Conservation (phyloP, 2,329 filamentous ascomycete genomes). For the Scolecobasidium constrictum region DNA sequence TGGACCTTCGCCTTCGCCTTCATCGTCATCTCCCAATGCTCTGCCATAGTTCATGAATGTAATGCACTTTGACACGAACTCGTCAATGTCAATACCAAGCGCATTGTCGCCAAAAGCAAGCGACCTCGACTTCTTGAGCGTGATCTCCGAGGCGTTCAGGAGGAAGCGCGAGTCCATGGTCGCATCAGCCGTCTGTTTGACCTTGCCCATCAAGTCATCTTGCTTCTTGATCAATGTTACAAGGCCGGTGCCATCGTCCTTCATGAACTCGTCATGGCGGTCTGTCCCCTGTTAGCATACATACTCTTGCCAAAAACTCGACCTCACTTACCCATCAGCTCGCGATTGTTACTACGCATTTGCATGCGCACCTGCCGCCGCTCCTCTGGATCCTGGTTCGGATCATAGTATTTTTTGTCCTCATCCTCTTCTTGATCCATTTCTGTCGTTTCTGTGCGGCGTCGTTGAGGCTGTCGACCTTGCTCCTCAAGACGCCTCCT, state of each 20-base stretch:
- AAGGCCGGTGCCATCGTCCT: constrained; percentile 53
- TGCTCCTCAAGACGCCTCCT: constrained; percentile 32
- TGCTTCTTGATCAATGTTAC: constrained; percentile 54
- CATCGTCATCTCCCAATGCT: constrained; percentile 35
- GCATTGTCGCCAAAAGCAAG: constrained; percentile 62
- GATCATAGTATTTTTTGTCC: constrained; percentile 53
- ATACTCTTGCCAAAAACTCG: too few relatives aligned
- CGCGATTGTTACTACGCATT: constrained; percentile 54
- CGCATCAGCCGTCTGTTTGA: constrained; percentile 84
- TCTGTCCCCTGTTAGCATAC: constrained; percentile 40
- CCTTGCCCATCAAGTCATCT: constrained; percentile 52
- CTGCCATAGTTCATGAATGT: constrained; percentile 67
- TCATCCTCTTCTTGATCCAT: constrained; percentile 17
- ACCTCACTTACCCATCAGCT: constrained; percentile 29
- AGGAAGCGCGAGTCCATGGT: constrained; percentile 82
- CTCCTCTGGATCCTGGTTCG: constrained; percentile 67
- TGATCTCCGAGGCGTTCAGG: constrained; percentile 68
- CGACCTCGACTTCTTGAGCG: constrained; percentile 65
- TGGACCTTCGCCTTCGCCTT: constrained; percentile 33
- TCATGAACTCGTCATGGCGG: constrained; percentile 60
- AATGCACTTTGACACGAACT: constrained; percentile 85
- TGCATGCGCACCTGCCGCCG: constrained; percentile 59
- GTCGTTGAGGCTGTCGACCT: too few relatives aligned
- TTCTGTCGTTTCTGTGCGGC: too few relatives aligned
- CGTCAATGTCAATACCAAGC: constrained; percentile 69